Evolutionary conservation across 495 filamentous ascomycete species (phyloP).

Genomic region (Pyrenopolyporus hunteri): DNA sequence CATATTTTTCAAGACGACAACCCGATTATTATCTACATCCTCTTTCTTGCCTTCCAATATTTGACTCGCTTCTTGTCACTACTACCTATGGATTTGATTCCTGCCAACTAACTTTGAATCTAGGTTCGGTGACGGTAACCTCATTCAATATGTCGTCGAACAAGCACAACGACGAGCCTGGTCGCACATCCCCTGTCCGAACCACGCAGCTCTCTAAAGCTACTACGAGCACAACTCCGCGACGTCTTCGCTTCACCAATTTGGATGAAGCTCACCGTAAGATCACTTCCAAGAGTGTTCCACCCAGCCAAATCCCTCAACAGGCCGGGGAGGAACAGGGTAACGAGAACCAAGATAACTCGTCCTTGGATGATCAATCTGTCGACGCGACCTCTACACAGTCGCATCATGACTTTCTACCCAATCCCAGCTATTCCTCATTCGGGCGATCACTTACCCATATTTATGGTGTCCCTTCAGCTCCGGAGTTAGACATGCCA

Average conservation of each 20-base stretch:
- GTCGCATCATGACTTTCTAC: background rate
- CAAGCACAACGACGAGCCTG: background rate
- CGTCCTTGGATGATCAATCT: no score
- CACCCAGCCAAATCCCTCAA: background rate
- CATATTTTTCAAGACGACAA: no score
- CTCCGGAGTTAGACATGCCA: background rate
- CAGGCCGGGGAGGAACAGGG: background rate
- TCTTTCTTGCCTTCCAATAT: no score
- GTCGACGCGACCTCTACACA: no score
- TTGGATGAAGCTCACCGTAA: conserved; percentile 30
- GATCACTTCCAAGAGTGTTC: conserved; percentile 11
- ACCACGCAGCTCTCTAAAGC: background rate
- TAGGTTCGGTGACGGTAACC: background rate
- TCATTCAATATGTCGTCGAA: background rate
- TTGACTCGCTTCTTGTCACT: no score
- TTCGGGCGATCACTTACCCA: background rate
- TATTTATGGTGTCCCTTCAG: background rate
- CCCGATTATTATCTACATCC: no score
- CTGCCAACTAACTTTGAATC: background rate
- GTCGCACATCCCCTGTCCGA: background rate
- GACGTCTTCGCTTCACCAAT: conserved; percentile 20
- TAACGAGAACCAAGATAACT: background rate
- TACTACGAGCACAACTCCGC: conserved; percentile 1
- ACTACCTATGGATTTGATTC: no score
- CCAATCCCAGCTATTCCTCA: background rate